Conservation (phyloP, 1,139 yeast species). For the Debaryomycetaceae sp. region DNA sequence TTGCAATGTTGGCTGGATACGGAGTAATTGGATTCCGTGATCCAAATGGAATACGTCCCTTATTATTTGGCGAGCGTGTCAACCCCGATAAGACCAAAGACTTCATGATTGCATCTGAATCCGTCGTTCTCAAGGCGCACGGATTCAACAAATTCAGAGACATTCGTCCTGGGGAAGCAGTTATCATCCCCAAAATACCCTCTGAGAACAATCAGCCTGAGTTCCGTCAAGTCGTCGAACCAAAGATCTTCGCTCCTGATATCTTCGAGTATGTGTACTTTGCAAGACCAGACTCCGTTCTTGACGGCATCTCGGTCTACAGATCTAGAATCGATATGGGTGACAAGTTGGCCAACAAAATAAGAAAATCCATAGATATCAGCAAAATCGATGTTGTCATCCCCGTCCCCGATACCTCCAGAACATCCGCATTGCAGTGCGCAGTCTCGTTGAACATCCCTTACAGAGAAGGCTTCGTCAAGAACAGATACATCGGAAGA, state of each 20-base stretch:
- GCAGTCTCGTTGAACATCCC: constrained; percentile 79
- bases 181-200: constrained; percentile 76
- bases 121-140: constrained; percentile 93
- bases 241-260: constrained; percentile 83
- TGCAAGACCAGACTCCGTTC: constrained; percentile 94
- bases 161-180: constrained; percentile 93
- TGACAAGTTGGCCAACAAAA: constrained; percentile 74
- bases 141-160: constrained; percentile 80
- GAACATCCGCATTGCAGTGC: constrained; percentile 92
- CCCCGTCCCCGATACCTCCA: constrained; percentile 96
- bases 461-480: constrained; percentile 95
- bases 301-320: constrained; percentile 94
- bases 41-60: constrained; percentile 94
- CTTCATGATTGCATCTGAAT: constrained; percentile 94
- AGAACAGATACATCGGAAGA: constrained; percentile 94
- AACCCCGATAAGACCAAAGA: constrained; percentile 72
- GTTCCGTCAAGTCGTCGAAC: constrained; percentile 82
- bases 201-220: constrained; percentile 53
- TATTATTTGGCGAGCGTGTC: constrained; percentile 76
- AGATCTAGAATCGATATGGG: constrained; percentile 96
- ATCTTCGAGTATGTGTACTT: constrained; percentile 96
- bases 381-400: constrained; percentile 84
- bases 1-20: constrained; percentile 93
- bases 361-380: constrained; percentile 41
- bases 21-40: constrained; percentile 95